These are phyloP conservation scores for Prunus fruticosa DNA, from an alignment of 306 rosid species.

Conservation along the genomic window DNA sequence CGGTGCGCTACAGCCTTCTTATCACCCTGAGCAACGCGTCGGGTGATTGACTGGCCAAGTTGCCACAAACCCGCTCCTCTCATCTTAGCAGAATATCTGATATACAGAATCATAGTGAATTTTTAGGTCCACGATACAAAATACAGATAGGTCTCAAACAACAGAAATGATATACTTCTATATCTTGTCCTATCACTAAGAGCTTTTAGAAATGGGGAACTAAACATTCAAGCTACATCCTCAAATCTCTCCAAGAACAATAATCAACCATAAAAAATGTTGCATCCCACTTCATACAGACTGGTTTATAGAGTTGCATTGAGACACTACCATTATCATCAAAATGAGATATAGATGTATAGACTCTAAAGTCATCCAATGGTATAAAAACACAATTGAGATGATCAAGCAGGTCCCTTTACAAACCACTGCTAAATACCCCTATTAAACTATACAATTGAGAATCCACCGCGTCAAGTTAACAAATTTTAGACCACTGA, in stretches of 20 bases:
- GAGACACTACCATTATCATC: not conserved
- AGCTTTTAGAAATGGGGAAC: not conserved
- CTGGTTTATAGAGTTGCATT: not conserved
- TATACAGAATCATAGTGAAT: not conserved
- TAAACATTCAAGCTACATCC: not conserved
- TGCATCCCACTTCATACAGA: not conserved
- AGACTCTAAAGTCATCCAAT: not conserved
- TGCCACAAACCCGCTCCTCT: slow-evolving; percentile 19
- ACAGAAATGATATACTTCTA: not conserved
- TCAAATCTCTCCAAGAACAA: not conserved
- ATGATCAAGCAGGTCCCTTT: slow-evolving; percentile 5
- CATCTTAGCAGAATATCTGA: slow-evolving; percentile 10
- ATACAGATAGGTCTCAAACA: not conserved
- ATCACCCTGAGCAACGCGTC: slow-evolving; percentile 71
- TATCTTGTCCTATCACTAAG: not conserved
- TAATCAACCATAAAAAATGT: not conserved
- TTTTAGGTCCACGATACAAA: not conserved
- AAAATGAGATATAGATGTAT: not conserved
- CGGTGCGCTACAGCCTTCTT: slow-evolving; percentile 76
- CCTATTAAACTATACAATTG: not conserved
- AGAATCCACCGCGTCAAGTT: not conserved
- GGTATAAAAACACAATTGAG: not conserved
- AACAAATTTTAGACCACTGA: not conserved
- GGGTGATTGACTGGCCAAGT: slow-evolving; percentile 76
- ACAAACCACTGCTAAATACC: not conserved